Evolutionary conservation across 306 rosid species (phyloP), one percentile per base, ranked within the genome.

Genomic region (Lathyrus sativus): DNA sequence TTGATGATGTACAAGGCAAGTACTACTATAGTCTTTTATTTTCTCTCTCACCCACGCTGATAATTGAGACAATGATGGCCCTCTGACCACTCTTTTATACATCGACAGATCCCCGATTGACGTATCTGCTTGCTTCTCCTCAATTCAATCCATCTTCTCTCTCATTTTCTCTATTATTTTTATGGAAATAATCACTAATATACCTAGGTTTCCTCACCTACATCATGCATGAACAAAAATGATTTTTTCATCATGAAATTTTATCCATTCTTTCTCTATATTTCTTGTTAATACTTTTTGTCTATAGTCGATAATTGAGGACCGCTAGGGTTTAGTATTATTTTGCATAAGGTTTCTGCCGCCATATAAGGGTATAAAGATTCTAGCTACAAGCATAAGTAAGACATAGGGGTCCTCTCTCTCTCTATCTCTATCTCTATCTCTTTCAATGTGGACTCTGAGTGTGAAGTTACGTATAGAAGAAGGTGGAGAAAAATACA

Each of bases 1-100:
- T 46, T 46, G 18, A 46, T 46, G 51, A 46, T 46, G 56, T 15
- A 49, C 56, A 8, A 49, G 56, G 26, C 26, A 49, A 0, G 28
- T 49, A 49, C 26, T 35, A 35, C 12, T 35, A 35, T 7, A 35
- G 39, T 15, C 7, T 19, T 46, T 45, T 9, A 9, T 18, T 35
- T 11, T 53, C 44, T 61, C 26, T 44, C 70, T 45, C 67, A 9
- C 7, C 73, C 66, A 35, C 68, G 78, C 77, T 71, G 79, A 85
- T 90, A 78, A 90, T 86, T 84, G 92, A 82, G 97, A 85, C 82
- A 81, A 91, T 91, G 91, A 91, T 85, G 81, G 88, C 73, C 77
- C 86, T 85, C 84, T 83, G 85, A 78, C 63, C 70, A 14, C 76
- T 71, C 79, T 61, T 63, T 51, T 29, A 17, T 70, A 44, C 62